These are phyloP conservation scores for Coemansia sp. DNA, from an alignment of 192 early-diverging fungal genomes.

Conservation along the genomic window DNA sequence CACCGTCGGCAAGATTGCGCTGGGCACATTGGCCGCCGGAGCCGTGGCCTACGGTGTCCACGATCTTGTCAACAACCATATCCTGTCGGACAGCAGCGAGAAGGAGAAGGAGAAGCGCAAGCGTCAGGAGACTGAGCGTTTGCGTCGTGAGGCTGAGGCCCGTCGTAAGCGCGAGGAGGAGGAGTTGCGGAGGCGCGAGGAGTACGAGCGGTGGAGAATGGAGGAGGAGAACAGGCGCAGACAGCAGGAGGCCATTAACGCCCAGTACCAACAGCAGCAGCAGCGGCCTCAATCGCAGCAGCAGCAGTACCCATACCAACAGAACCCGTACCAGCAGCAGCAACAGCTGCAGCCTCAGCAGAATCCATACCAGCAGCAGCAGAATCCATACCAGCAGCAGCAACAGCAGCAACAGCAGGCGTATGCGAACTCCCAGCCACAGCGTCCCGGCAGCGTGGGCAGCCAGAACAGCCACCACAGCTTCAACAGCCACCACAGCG, in stretches of 20 bases:
- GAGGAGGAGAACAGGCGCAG: conserved; percentile 22
- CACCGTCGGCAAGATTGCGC: conserved; percentile 28
- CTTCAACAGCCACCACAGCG: conserved; percentile 18
- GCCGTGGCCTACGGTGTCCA: conserved; percentile 50
- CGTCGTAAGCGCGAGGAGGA: conserved; percentile 35
- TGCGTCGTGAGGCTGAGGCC: conserved; percentile 32
- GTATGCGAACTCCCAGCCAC: not conserved
- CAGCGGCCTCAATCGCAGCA: conserved; percentile 2
- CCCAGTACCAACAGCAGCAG: conserved; percentile 1
- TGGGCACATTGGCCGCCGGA: conserved; percentile 40
- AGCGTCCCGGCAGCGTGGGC: conserved; percentile 27
- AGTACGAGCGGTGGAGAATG: conserved; percentile 27
- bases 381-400: conserved; percentile 12
- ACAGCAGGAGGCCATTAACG: conserved; percentile 8
- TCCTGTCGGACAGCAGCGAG: not conserved
- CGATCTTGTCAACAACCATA: conserved; percentile 18
- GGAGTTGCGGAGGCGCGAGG: conserved; percentile 22
- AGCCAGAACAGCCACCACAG: conserved; percentile 9
- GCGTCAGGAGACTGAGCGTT: conserved; percentile 26
- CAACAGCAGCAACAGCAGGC: not conserved
- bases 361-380: conserved; percentile 2
- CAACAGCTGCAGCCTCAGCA: too few relatives aligned
- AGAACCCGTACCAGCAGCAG: not conserved
- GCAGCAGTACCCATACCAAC: not conserved
- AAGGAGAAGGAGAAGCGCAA: conserved; percentile 23